These are phyloP conservation scores for Bretziella fagacearum DNA, from an alignment of 2,329 filamentous ascomycete species.

Conservation along the genomic window DNA sequence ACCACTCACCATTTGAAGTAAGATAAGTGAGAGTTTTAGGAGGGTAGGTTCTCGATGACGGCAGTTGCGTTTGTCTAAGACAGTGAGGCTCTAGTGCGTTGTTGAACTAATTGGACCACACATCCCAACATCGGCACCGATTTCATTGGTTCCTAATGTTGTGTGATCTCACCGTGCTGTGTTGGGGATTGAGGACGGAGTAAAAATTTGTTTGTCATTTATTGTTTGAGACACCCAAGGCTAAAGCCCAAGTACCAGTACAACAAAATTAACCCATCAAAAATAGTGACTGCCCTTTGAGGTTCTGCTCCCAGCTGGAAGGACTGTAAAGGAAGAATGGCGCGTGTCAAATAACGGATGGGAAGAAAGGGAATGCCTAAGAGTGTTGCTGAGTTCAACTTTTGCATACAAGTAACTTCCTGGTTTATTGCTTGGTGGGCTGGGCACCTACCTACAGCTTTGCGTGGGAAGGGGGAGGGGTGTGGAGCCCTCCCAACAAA, in stretches of 20 bases:
- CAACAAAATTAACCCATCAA: not conserved
- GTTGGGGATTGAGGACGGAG: slow-evolving; percentile 1
- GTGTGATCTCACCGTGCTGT: not conserved
- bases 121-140: slow-evolving; percentile 10
- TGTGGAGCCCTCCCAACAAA: slow-evolving; percentile 14
- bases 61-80: no score
- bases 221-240: slow-evolving; percentile 6
- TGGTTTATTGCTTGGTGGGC: not conserved
- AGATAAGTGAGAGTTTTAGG: no score
- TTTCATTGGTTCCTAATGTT: slow-evolving; percentile 3
- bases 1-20: no score
- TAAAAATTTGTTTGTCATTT: not conserved
- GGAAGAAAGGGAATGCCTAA: no score
- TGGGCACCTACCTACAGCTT: no score
- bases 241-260: no score
- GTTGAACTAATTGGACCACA: not conserved
- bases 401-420: not conserved
- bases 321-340: slow-evolving; percentile 1
- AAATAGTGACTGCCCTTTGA: slow-evolving; percentile 1
- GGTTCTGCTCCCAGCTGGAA: slow-evolving; percentile 1
- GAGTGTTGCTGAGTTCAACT: not conserved
- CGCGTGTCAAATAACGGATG: not conserved
- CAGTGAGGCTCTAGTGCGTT: no score
- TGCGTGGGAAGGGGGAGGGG: slow-evolving; percentile 1
- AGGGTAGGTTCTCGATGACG: no score